Percentiles rank a stretch among this genome's conserved stretches.
These are phyloP conservation scores for Cyathus striatus DNA, from an alignment of 768 basidiomycete genomes.

Conservation along the genomic window DNA sequence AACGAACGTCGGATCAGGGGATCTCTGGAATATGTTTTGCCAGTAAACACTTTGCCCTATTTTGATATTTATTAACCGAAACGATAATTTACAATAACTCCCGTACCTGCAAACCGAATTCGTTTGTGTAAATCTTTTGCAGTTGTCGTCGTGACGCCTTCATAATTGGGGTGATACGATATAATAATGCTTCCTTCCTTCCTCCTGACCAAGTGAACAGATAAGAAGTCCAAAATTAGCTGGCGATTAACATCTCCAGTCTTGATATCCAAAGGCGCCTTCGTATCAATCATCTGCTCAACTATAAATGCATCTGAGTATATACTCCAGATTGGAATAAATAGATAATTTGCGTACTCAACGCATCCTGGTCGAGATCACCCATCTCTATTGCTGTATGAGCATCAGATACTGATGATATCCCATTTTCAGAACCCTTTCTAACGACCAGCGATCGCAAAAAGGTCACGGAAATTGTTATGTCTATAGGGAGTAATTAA, in stretches of 20 bases:
- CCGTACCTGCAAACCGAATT: slow-evolving; percentile 37
- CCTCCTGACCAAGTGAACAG: slow-evolving; percentile 41
- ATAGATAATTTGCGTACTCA: slow-evolving; percentile 1
- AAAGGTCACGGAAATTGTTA: slow-evolving; percentile 54
- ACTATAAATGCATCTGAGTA: slow-evolving; percentile 9
- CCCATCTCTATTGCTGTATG: slow-evolving; percentile 2
- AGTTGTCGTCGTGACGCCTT: slow-evolving; percentile 29
- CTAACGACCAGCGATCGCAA: slow-evolving; percentile 32
- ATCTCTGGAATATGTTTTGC: slow-evolving; percentile 32
- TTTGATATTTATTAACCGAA: slow-evolving; percentile 1
- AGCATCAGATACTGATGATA: slow-evolving; percentile 9
- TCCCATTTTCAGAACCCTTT: slow-evolving; percentile 8
- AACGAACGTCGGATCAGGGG: slow-evolving; percentile 50
- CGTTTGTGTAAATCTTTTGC: slow-evolving; percentile 37
- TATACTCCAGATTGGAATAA: not conserved
- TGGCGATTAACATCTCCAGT: slow-evolving; percentile 10
- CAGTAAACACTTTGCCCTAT: slow-evolving; percentile 41
- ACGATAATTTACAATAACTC: not conserved
- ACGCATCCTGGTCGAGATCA: not conserved
- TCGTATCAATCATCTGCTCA: slow-evolving; percentile 23
- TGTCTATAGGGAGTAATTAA: slow-evolving; percentile 30
- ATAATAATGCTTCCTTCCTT: slow-evolving; percentile 38
- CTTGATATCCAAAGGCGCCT: slow-evolving; percentile 18
- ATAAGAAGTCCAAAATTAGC: slow-evolving; percentile 33
- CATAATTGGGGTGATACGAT: slow-evolving; percentile 36